Base-by-base conservation (phyloP, 169 alveolate species). In the Eimeria nieschulzi region DNA sequence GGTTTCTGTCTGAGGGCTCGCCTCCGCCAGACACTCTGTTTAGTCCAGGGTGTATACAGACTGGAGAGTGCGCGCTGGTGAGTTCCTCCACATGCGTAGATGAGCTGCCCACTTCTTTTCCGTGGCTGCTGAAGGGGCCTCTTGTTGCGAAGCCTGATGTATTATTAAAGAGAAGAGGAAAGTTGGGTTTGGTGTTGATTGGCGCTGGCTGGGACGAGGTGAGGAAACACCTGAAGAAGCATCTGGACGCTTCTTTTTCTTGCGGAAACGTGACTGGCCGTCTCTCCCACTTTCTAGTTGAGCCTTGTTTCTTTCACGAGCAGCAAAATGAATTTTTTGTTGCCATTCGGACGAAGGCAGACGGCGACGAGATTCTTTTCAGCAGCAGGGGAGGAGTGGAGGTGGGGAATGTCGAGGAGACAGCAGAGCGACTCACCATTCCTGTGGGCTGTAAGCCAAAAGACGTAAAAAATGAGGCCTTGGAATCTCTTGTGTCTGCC, bases 91-190 rank as follows among this genome's bases (percentile, higher is more conserved):
- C 91, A 15, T 78, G 19, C 68, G 21, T 83, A 68, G 71, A 72
- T 10, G 51, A 33, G 19, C 64, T 87, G 53, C 85, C 87, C 7
- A 25, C 26, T 5, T 15, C n/a, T 53, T 59, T 53, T 19, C 93
- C 93, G 63, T 87, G 93, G 93, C 82, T 87, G 71, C 71, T 75
- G 46, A 51, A 51, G 82, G 66, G 23, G 46, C 76, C 66, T 0
- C 72, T 93, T 70, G 93, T 90, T 39, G 94, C 85, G 84, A 93
- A 93, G 93, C 95, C 95, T 17, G 95, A 93, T 66, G 94, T 90
- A 90, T 83, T 93, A 86, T 90, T 93, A 73, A 91, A 91, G 94
- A 73, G 95, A 8, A 94, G 95, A 15, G 95, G 95, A 56, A 90
- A 93, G 90, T 87, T 90, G 21, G 94, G 94, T 15, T 68, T 93